A percentile compares a stretch with the other conserved stretches of the same genome.
These are phyloP conservation scores for Rubroboletus satanas DNA, from an alignment of 768 basidiomycete genomes.

Conservation along the genomic window DNA sequence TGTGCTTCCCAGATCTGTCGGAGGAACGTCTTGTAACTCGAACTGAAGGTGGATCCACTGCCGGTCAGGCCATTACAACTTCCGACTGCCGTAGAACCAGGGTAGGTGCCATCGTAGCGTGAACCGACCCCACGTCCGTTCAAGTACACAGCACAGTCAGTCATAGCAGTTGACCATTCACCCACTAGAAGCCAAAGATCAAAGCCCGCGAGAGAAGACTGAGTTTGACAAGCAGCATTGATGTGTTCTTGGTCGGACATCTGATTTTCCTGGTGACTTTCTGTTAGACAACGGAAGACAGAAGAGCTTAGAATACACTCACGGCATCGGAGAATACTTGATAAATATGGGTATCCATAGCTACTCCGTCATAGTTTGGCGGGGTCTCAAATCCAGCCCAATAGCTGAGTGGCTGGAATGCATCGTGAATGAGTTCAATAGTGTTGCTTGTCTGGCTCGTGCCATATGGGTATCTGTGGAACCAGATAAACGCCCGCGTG, in stretches of 20 bases:
- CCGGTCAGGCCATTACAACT: conserved; percentile 75
- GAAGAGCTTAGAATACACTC: conserved; percentile 20
- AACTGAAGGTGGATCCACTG: conserved; percentile 66
- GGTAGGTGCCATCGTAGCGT: conserved; percentile 58
- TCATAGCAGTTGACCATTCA: conserved; percentile 80
- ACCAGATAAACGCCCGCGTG: neutral
- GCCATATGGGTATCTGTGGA: conserved; percentile 39
- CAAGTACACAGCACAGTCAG: conserved; percentile 58
- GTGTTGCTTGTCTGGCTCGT: conserved; percentile 49
- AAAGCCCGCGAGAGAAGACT: conserved; percentile 44
- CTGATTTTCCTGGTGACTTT: conserved; percentile 38
- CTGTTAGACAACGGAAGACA: neutral
- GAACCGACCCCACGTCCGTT: conserved; percentile 77
- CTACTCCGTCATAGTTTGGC: conserved; percentile 59
- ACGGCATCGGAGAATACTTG: conserved; percentile 66
- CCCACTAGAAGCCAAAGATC: conserved; percentile 82
- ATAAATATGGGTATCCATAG: conserved; percentile 78
- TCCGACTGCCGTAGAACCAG: conserved; percentile 65
- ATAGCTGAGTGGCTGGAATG: conserved; percentile 69
- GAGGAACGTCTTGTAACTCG: conserved; percentile 77
- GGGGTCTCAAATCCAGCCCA: conserved; percentile 61
- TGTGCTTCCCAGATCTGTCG: conserved; percentile 85
- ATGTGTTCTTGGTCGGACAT: conserved; percentile 56
- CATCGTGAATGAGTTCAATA: conserved; percentile 69
- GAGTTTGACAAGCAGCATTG: conserved; percentile 48